Percentiles rank a stretch among this genome's conserved stretches.
Conservation (phyloP, 495 filamentous ascomycete genomes). For the Hypoxylon intermedium region DNA sequence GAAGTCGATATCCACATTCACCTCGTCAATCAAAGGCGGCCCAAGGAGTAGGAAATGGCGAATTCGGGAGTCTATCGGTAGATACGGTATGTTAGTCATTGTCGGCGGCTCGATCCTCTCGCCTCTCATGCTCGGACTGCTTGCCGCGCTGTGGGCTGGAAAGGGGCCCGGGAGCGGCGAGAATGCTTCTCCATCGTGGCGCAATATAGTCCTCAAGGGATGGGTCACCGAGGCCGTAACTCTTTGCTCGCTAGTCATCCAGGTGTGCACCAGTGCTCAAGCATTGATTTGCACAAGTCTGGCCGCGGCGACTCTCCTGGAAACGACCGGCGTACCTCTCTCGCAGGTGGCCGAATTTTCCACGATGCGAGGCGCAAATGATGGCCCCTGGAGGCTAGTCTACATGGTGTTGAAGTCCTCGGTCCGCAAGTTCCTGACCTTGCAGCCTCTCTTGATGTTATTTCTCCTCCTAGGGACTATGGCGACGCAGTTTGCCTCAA, state of each 20-base stretch:
- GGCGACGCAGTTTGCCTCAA: constrained; percentile 22
- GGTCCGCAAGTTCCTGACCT: neutral
- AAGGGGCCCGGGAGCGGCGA: constrained; percentile 13
- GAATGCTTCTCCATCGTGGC: constrained; percentile 14
- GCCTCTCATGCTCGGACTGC: constrained; percentile 19
- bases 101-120: constrained; percentile 15
- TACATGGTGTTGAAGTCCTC: constrained; percentile 17
- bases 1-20: neutral
- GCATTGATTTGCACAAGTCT: constrained; percentile 26
- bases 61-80: constrained; percentile 7
- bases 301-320: constrained; percentile 28
- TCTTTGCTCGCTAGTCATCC: constrained; percentile 24
- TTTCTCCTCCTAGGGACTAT: constrained; percentile 9
- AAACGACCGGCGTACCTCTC: constrained; percentile 30
- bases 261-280: constrained; percentile 18
- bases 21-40: constrained; percentile 1
- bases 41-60: constrained; percentile 7
- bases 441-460: constrained; percentile 8
- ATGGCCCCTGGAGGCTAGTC: constrained; percentile 24
- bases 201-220: constrained; percentile 10
- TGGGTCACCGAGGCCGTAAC: constrained; percentile 24
- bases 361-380: constrained; percentile 24
- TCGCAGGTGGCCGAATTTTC: constrained; percentile 32
- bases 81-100: constrained; percentile 8
- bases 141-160: constrained; percentile 24